Evolutionary conservation across 331 rosid species (phyloP), one percentile per base, ranked within the genome.

Genomic region (Erythrophleum ivorense): DNA sequence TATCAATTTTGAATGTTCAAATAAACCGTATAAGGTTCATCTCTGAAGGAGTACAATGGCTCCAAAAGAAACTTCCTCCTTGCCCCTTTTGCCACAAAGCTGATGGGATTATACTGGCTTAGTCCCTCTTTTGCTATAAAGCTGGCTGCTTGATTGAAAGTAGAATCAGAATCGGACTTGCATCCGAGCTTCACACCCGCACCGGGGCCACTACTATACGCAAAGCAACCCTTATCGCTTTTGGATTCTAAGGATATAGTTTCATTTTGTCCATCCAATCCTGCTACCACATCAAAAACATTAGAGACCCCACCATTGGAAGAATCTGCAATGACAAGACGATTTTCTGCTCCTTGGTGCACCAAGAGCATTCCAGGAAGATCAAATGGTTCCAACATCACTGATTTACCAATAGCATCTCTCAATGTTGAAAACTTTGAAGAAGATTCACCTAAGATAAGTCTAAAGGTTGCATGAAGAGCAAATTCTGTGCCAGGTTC

Each of bases 401-500:
- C 87, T 64, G 80, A 64, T 75, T 83, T 69, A 12, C 89, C 94
- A 55, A 78, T 70, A 21, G 68, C 75, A 60, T 86, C 88, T 40
- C 59, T 58, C 14, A 40, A 4, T 49, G 83, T 7, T 43, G 85
- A 64, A 63, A 78, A 16, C 40, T 78, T 36, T 48, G 79, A 71
- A 3, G 84, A 48, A 52, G 84, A 18, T 18, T 75, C 82, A 10
- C 21, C 62, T n/a, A 54, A 40, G 82, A 88, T 31, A 57, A 90
- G 83, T 80, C 96, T 89, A 85, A 94, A 91, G 57, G 97, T 94
- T 70, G 94, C 94, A 65, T 81, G 88, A 62, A 80, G 77, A 11
- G 91, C 67, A 3, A 66, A 45, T 38, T 77, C 79, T 2, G 93
- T 87, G 81, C 97, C 94, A 12, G 83, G 57, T 68, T 76, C 58